Conservation (phyloP, 176 grass and related monocot genomes). For the Miscanthus lutarioriparius region DNA sequence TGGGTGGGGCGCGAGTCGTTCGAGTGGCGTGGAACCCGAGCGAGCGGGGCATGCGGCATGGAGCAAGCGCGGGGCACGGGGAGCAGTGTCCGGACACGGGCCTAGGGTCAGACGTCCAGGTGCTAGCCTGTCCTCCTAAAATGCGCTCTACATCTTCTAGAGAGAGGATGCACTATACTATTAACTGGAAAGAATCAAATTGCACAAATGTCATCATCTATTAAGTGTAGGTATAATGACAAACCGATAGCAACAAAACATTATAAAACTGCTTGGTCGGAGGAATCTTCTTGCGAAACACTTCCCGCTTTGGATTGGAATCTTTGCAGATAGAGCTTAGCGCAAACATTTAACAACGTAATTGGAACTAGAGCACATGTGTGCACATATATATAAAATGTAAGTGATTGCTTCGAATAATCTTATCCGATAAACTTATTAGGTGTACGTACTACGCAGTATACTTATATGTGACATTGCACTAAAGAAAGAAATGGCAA, state of each 20-base stretch:
- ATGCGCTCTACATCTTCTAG: too few relatives aligned
- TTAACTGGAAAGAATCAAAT: too few relatives aligned
- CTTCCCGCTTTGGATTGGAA: not conserved
- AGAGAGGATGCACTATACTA: not conserved
- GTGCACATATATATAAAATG: conserved; percentile 4
- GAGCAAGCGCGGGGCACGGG: too few relatives aligned
- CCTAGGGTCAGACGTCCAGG: too few relatives aligned
- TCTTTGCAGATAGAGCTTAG: conserved; percentile 15
- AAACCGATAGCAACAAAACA: not conserved
- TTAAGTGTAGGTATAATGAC: not conserved
- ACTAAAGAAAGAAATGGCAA: conserved; percentile 36
- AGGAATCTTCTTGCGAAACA: conserved; percentile 14
- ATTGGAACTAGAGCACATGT: not conserved
- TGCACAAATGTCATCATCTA: not conserved
- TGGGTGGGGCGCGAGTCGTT: too few relatives aligned
- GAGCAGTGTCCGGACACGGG: too few relatives aligned
- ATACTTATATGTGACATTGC: conserved; percentile 1
- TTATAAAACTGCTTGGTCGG: conserved; percentile 9
- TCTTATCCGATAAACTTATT: not conserved
- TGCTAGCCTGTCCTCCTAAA: not conserved
- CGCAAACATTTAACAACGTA: not conserved
- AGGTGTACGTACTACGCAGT: not conserved
- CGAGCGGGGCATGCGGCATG: too few relatives aligned
- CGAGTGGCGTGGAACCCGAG: too few relatives aligned
- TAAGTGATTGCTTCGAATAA: conserved; percentile 11